A percentile compares a stretch with the other conserved stretches of the same genome.
These are phyloP conservation scores for Brassica juncea DNA, from an alignment of 345 rosid genomes.

Conservation along the genomic window DNA sequence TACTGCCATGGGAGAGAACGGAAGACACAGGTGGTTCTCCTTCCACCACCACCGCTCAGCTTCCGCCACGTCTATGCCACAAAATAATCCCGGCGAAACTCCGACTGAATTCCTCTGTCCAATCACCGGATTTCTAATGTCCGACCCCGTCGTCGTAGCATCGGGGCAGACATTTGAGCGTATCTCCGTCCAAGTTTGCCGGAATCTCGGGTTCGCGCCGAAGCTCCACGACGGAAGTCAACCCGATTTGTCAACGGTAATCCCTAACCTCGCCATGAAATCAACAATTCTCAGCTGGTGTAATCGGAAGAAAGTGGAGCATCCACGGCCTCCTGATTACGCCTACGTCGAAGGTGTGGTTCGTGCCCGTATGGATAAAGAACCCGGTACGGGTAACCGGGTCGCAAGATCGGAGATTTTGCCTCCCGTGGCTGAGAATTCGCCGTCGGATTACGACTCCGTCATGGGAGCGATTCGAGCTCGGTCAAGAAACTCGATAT, in stretches of 20 bases:
- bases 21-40: conserved; percentile 64
- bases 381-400: conserved; percentile 43
- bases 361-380: conserved; percentile 44
- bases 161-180: conserved; percentile 89
- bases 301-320: conserved; percentile 33
- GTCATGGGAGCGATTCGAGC: conserved; percentile 45
- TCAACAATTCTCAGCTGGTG: conserved; percentile 73
- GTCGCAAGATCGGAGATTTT: conserved; percentile 67
- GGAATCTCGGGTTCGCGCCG: conserved; percentile 53
- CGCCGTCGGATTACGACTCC: conserved; percentile 35
- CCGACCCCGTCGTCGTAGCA: conserved; percentile 79
- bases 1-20: conserved; percentile 55
- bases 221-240: conserved; percentile 47
- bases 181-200: conserved; percentile 66
- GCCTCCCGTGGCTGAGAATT: conserved; percentile 52
- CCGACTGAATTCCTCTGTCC: conserved; percentile 75
- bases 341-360: conserved; percentile 54
- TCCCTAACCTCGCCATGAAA: conserved; percentile 72
- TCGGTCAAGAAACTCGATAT: conserved; percentile 49
- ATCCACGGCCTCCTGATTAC: conserved; percentile 53
- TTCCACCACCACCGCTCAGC: conserved; percentile 50
- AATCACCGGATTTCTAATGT: conserved; percentile 59
- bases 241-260: conserved; percentile 60
- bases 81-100: conserved; percentile 35
- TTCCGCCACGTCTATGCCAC: conserved; percentile 28